Percentiles rank a stretch among this genome's conserved stretches.
Conservation (phyloP, 768 basidiomycete genomes). For the Tulasnella sp. region DNA sequence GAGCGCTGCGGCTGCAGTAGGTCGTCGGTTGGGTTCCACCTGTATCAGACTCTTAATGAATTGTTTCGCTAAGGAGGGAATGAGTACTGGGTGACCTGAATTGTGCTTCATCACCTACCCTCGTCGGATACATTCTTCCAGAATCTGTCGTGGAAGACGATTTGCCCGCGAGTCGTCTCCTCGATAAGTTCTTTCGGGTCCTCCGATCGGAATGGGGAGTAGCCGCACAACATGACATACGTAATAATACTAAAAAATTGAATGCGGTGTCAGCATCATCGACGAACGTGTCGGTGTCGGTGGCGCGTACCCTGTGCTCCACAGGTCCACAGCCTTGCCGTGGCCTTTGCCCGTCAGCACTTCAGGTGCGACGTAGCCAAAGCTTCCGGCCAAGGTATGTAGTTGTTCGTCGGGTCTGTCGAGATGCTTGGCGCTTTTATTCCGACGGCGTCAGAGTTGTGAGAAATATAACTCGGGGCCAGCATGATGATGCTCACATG, state of each 20-base stretch:
- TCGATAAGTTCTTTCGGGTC: slow-evolving; percentile 59
- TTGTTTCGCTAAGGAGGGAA: slow-evolving; percentile 47
- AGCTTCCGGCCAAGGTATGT: slow-evolving; percentile 60
- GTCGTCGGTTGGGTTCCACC: slow-evolving; percentile 56
- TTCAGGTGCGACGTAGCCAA: slow-evolving; percentile 88
- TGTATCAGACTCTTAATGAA: slow-evolving; percentile 66
- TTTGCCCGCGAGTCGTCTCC: slow-evolving; percentile 73
- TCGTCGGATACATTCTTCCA: slow-evolving; percentile 81
- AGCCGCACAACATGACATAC: slow-evolving; percentile 89
- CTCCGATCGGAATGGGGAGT: slow-evolving; percentile 85
- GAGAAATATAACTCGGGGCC: background rate
- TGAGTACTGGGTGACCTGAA: background rate
- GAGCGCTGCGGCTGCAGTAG: slow-evolving; percentile 61
- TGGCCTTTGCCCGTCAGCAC: slow-evolving; percentile 73
- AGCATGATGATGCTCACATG: slow-evolving; percentile 45
- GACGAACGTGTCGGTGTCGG: background rate
- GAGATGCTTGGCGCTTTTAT: slow-evolving; percentile 64
- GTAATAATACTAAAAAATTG: slow-evolving; percentile 60
- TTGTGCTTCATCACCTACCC: slow-evolving; percentile 34
- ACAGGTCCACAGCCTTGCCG: slow-evolving; percentile 84
- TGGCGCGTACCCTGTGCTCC: slow-evolving; percentile 69
- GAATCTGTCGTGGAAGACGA: slow-evolving; percentile 87
- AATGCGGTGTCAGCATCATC: background rate
- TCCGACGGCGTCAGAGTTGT: background rate
- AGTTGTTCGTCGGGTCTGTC: slow-evolving; percentile 59